Conservation (phyloP, 139 green algal genomes). For the Volvox reticuliferus region DNA sequence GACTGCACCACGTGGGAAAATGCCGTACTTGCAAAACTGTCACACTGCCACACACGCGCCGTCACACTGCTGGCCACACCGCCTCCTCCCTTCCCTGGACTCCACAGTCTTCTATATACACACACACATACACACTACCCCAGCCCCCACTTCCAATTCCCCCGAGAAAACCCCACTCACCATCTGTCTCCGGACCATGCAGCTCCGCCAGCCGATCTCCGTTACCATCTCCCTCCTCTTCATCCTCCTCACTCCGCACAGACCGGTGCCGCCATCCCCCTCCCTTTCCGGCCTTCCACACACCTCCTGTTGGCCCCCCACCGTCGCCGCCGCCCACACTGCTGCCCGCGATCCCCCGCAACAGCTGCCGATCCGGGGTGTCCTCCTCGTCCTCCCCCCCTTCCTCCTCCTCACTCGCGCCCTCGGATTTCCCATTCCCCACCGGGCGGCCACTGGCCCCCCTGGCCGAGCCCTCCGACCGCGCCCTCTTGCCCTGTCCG, state of each 20-base stretch:
- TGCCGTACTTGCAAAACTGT: no score
- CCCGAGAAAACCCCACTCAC: no score
- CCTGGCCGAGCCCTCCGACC: no score
- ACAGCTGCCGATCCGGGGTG: not conserved
- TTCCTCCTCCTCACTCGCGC: not conserved
- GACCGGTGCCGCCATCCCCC: not conserved
- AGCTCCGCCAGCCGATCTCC: not conserved
- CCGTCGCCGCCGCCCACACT: not conserved
- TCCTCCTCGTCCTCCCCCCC: not conserved
- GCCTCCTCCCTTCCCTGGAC: no score
- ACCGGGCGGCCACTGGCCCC: no score
- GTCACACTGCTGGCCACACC: no score
- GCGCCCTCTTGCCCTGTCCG: no score
- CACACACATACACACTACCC: no score
- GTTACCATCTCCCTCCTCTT: not conserved
- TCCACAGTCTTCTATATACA: no score
- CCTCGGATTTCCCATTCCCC: not conserved
- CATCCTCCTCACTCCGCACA: not conserved
- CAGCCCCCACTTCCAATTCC: no score
- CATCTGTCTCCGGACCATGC: not conserved
- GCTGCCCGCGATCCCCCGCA: not conserved
- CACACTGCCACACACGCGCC: no score
- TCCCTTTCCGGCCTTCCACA: not conserved
- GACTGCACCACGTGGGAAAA: no score
- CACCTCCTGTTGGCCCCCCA: not conserved